Evolutionary conservation across 257 asterid genomes (phyloP).

Genomic region (Solanum etuberosum): DNA sequence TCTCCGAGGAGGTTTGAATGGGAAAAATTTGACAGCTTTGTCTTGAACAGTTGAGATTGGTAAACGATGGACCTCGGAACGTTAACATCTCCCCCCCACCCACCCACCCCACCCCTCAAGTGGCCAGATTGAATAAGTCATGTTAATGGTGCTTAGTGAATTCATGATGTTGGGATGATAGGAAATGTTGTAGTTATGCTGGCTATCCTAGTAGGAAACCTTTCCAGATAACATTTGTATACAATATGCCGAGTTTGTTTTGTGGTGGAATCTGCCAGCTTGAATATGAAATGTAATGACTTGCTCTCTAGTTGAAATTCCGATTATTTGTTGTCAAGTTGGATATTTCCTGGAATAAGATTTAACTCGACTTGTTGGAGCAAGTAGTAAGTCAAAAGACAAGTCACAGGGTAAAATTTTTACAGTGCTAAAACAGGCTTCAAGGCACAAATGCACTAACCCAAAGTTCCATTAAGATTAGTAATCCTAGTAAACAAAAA

Average conservation of each 20-base stretch:
- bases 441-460: not conserved
- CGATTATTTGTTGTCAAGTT: not conserved
- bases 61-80: constrained; percentile 67
- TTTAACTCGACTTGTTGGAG: not conserved
- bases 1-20: constrained; percentile 67
- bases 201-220: not conserved
- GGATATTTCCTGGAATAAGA: not conserved
- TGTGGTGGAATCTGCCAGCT: not conserved
- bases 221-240: not conserved
- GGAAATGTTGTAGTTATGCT: not conserved
- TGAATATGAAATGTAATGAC: not conserved
- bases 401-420: not conserved
- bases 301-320: not conserved
- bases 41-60: constrained; percentile 69
- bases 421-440: not conserved
- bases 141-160: not conserved
- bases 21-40: constrained; percentile 58
- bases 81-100: constrained; percentile 58
- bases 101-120: too few relatives aligned
- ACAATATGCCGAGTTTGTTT: not conserved
- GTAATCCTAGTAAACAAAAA: not conserved
- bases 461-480: not conserved
- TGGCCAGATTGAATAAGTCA: not conserved
- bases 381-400: not conserved
- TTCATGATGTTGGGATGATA: not conserved